Evolutionary conservation across 2,329 filamentous ascomycete species (phyloP).

Genomic region (Aurifilum marmelostoma): DNA sequence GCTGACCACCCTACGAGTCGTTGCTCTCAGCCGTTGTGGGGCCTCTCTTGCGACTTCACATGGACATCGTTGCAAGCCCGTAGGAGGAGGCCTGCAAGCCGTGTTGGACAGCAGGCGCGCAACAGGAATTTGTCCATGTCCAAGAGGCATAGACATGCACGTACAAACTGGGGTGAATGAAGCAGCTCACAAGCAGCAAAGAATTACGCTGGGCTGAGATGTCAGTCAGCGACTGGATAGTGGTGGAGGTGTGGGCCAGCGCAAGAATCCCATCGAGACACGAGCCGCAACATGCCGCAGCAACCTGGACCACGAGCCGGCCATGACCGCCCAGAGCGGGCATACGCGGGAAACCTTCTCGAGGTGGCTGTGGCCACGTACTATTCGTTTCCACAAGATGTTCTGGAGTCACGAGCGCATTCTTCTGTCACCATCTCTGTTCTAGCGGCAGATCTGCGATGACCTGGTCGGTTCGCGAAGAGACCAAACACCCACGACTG

Average conservation of each 20-base stretch:
- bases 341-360: not conserved
- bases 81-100: not conserved
- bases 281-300: slow-evolving; percentile 1
- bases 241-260: not conserved
- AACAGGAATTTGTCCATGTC: not conserved
- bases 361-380: not conserved
- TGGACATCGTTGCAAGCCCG: not conserved
- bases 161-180: no score
- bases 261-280: not conserved
- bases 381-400: not conserved
- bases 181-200: not conserved
- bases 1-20: slow-evolving; percentile 7
- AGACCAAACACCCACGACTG: not conserved
- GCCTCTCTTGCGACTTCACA: not conserved
- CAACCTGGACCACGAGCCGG: not conserved
- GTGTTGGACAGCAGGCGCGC: not conserved
- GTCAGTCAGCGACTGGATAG: not conserved
- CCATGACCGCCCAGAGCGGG: not conserved
- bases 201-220: not conserved
- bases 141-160: not conserved
- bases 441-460: not conserved
- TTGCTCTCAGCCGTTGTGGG: not conserved
- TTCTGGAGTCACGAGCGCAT: not conserved
- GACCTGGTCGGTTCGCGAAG: not conserved
- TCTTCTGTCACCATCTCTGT: not conserved